Evolutionary conservation across 1,284 basidiomycete genomes (phyloP).

Genomic region (Sporisorium reilianum): DNA sequence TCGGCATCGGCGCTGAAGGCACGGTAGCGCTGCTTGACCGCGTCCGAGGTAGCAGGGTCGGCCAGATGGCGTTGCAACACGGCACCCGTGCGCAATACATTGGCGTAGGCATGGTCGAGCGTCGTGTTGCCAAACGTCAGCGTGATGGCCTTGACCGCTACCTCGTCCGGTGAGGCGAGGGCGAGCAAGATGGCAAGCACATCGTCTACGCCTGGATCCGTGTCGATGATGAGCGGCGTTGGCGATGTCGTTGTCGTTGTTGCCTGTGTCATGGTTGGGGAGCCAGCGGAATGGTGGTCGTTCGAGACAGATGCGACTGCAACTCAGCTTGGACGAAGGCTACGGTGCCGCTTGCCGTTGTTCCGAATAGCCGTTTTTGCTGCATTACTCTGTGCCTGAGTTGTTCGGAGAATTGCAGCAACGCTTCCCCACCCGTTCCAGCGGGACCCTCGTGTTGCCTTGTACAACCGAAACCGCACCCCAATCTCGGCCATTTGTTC

Average conservation of each 20-base stretch:
- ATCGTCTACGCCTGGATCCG: slow-evolving; percentile 84
- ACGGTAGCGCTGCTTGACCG: slow-evolving; percentile 67
- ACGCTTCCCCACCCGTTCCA: too few relatives aligned
- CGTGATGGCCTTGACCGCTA: slow-evolving; percentile 74
- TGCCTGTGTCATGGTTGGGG: slow-evolving; percentile 6
- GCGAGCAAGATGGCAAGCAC: slow-evolving; percentile 76
- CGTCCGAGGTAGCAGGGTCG: slow-evolving; percentile 72
- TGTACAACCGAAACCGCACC: not conserved
- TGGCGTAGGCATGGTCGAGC: slow-evolving; percentile 72
- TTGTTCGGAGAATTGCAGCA: not conserved
- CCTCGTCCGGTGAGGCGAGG: slow-evolving; percentile 55
- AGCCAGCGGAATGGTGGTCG: not conserved
- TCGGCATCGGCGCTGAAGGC: slow-evolving; percentile 27
- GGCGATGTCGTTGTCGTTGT: slow-evolving; percentile 11
- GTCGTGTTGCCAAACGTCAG: slow-evolving; percentile 74
- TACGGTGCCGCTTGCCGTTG: not conserved
- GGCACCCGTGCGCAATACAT: slow-evolving; percentile 75
- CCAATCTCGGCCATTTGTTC: slow-evolving; percentile 2
- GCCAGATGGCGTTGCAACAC: slow-evolving; percentile 78
- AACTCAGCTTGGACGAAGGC: too few relatives aligned
- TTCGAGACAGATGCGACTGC: not conserved
- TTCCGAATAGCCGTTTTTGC: not conserved
- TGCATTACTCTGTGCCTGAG: not conserved
- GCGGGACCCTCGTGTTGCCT: not conserved
- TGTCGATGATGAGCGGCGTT: slow-evolving; percentile 57